phyloP scores from a whole-genome alignment of 2,329 filamentous ascomycete genomes.

The Pseudogymnoascus pannorum region DNA sequence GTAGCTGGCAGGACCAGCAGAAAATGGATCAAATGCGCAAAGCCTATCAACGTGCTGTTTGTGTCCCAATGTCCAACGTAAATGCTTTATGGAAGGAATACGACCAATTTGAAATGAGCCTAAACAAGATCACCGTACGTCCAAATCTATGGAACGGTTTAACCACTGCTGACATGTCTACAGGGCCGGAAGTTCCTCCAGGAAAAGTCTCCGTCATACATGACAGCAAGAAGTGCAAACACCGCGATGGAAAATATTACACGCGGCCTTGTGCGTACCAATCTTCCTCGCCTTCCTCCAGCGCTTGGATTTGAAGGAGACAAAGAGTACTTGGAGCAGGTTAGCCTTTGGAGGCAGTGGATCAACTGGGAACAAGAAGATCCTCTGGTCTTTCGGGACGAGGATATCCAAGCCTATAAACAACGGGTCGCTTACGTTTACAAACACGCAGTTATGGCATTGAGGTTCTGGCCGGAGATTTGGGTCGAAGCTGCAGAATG shows the following conservation, averaged over 20 bases:
- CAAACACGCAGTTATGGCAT: conserved; percentile 85
- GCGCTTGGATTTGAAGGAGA: conserved; percentile 81
- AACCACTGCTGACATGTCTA: conserved; percentile 18
- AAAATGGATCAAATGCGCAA: conserved; percentile 94
- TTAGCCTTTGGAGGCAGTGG: conserved; percentile 88
- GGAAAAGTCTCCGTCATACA: conserved; percentile 86
- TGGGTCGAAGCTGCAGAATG: conserved; percentile 95
- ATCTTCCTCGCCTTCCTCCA: conserved; percentile 74
- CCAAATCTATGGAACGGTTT: conserved; percentile 7
- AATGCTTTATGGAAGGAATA: conserved; percentile 95
- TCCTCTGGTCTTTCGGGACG: conserved; percentile 74
- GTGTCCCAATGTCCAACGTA: conserved; percentile 75
- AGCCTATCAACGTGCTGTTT: conserved; percentile 84
- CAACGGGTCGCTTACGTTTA: conserved; percentile 82
- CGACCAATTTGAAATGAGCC: conserved; percentile 85
- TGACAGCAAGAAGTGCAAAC: conserved; percentile 89
- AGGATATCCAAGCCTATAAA: conserved; percentile 69
- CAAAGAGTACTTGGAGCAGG: conserved; percentile 73
- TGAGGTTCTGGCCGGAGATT: conserved; percentile 90
- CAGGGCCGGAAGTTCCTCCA: conserved; percentile 91
- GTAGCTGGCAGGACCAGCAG: conserved; percentile 91
- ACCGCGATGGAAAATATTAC: conserved; percentile 87
- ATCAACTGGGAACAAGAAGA: conserved; percentile 93
- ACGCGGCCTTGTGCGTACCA: conserved; percentile 65
- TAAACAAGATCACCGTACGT: conserved; percentile 84